These are phyloP conservation scores for Setaria italica DNA, from an alignment of 202 grass and related monocot genomes.

Conservation along the genomic window DNA sequence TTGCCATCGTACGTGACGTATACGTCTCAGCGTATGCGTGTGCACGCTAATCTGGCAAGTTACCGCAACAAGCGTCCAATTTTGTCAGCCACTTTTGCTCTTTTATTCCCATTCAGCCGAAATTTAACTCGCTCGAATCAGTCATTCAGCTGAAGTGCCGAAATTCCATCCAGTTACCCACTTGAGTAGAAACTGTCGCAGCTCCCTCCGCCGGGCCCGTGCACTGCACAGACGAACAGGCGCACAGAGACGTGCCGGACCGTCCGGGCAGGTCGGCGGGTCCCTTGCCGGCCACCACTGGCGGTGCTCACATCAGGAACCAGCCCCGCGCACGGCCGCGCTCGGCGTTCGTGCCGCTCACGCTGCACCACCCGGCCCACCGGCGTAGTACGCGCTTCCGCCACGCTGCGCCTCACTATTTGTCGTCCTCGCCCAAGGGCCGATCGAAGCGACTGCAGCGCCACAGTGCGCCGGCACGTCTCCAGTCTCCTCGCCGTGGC, in stretches of 20 bases:
- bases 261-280: conserved; percentile 8
- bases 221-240: neutral
- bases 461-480: conserved; percentile 5
- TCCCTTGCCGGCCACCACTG: conserved; percentile 23
- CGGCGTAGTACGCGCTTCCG: neutral
- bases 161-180: neutral
- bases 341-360: conserved; percentile 11
- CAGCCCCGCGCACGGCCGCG: conserved; percentile 3
- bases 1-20: too few relatives aligned
- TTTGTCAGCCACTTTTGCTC: neutral
- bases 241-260: neutral
- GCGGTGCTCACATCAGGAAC: conserved; percentile 6
- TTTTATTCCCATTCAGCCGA: neutral
- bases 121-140: neutral
- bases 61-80: neutral
- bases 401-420: conserved; percentile 30
- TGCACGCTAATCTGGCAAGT: neutral
- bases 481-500: neutral
- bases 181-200: too few relatives aligned
- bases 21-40: too few relatives aligned
- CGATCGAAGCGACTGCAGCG: neutral
- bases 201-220: neutral
- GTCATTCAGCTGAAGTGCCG: neutral
- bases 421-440: neutral
- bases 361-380: neutral